Evolutionary conservation across 2,329 filamentous ascomycete species (phyloP).

Genomic region (Botrytis cinerea): DNA sequence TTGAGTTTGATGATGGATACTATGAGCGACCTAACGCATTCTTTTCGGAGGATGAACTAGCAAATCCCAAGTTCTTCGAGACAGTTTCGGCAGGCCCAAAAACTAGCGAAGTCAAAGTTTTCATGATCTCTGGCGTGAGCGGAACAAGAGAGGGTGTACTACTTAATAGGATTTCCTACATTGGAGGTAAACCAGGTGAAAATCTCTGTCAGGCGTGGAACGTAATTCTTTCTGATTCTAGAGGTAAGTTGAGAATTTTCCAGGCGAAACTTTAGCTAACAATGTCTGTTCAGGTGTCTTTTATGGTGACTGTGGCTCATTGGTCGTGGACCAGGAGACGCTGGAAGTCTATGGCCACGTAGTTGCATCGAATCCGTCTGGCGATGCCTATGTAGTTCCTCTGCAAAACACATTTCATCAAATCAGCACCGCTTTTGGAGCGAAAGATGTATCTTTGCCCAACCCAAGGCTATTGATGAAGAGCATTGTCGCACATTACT

Average conservation of each 20-base stretch:
- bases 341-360: neutral
- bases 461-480: neutral
- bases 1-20: neutral
- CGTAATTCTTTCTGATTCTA: neutral
- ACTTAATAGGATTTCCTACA: neutral
- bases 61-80: neutral
- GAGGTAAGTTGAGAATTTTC: neutral
- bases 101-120: neutral
- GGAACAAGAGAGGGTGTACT: neutral
- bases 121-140: neutral
- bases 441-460: neutral
- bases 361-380: neutral
- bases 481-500: neutral
- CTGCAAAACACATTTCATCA: neutral
- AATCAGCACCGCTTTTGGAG: neutral
- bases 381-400: neutral
- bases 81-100: neutral
- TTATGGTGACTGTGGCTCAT: neutral
- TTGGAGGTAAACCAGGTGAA: neutral
- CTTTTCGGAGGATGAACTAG: accelerated
- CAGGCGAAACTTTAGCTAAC: accelerated
- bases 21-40: neutral
- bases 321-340: neutral
- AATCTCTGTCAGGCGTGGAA: neutral
- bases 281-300: neutral